Percentiles rank a stretch among this genome's conserved stretches.
Evolutionary conservation across 495 filamentous ascomycete genomes (phyloP).

Genomic region (Geopyxis carbonaria): DNA sequence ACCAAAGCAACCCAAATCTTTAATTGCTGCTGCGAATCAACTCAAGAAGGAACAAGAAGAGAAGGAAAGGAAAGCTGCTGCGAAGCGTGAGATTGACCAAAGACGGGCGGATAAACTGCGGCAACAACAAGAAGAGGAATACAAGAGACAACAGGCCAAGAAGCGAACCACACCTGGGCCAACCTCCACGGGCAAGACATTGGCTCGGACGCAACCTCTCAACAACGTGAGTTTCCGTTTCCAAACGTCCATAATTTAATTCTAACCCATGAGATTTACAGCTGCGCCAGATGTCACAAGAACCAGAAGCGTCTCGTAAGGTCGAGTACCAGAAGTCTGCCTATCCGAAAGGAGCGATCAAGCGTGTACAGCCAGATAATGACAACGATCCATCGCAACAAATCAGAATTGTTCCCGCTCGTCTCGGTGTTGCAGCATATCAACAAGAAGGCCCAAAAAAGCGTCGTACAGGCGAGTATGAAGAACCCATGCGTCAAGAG

Average conservation of each 20-base stretch:
- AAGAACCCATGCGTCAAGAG: too few species aligned
- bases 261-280: conserved; percentile 1
- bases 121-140: conserved; percentile 29
- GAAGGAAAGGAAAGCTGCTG: conserved; percentile 45
- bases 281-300: conserved; percentile 22
- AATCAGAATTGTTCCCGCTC: conserved; percentile 28
- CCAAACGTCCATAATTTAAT: neutral
- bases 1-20: conserved; percentile 18
- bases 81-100: conserved; percentile 51
- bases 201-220: conserved; percentile 17
- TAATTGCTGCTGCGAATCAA: conserved; percentile 21
- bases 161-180: conserved; percentile 2
- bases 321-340: conserved; percentile 1
- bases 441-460: conserved; percentile 39
- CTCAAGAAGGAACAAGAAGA: conserved; percentile 24
- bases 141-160: conserved; percentile 4
- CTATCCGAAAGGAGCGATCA: conserved; percentile 28
- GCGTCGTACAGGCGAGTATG: conserved; percentile 40
- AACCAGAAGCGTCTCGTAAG: conserved; percentile 13
- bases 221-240: conserved; percentile 15
- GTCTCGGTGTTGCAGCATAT: conserved; percentile 30
- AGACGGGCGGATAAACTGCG: conserved; percentile 38
- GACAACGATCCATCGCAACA: conserved; percentile 34
- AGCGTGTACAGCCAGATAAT: conserved; percentile 38
- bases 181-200: conserved; percentile 16